Percentiles rank a stretch among this genome's conserved stretches.
Evolutionary conservation across 495 filamentous ascomycete species (phyloP).

Genomic region (Glutinoglossum americanum): DNA sequence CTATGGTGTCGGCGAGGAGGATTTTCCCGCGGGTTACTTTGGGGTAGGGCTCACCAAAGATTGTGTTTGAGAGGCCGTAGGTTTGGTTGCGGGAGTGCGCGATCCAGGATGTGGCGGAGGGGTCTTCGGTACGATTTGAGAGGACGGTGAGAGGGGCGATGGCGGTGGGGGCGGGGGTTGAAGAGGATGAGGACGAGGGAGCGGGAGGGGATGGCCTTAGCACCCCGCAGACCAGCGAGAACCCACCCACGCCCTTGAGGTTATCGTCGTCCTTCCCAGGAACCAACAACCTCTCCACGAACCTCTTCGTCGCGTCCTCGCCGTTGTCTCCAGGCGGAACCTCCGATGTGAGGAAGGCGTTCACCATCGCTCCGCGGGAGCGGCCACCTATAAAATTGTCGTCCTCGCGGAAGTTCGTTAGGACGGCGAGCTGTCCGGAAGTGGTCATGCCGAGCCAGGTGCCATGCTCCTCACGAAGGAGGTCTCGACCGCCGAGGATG

Average conservation of each 20-base stretch:
- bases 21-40: conserved; percentile 48
- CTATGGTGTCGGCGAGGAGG: conserved; percentile 25
- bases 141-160: conserved; percentile 62
- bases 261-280: conserved; percentile 26
- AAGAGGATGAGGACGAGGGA: neutral
- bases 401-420: conserved; percentile 87
- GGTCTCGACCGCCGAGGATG: conserved; percentile 46
- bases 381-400: conserved; percentile 36
- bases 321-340: conserved; percentile 1
- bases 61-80: conserved; percentile 70
- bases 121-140: conserved; percentile 38
- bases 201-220: conserved; percentile 22
- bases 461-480: conserved; percentile 43
- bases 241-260: conserved; percentile 63
- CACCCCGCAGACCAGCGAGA: conserved; percentile 75
- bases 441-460: conserved; percentile 90
- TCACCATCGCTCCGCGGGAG: conserved; percentile 70
- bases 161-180: neutral
- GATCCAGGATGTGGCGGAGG: conserved; percentile 52
- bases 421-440: conserved; percentile 62
- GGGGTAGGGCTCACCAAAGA: conserved; percentile 56
- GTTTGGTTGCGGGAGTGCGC: conserved; percentile 37
- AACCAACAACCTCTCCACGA: conserved; percentile 47
- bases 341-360: conserved; percentile 49
- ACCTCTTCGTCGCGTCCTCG: conserved; percentile 28